These are phyloP conservation scores for Trifolium repens DNA, from an alignment of 306 rosid species.

Conservation along the genomic window DNA sequence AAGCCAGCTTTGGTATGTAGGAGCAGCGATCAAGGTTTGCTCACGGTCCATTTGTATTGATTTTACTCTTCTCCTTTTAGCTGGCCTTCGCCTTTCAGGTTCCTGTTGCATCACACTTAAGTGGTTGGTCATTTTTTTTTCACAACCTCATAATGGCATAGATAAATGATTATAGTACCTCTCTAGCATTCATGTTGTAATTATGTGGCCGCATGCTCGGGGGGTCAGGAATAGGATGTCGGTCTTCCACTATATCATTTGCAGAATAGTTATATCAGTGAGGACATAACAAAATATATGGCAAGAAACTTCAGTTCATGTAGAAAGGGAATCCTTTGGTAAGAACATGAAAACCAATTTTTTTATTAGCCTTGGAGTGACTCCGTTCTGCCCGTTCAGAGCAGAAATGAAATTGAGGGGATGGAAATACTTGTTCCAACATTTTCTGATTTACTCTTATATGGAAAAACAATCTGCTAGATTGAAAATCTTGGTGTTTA, in stretches of 20 bases:
- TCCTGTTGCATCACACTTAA: constrained; percentile 53
- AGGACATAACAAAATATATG: constrained; percentile 16
- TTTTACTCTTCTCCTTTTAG: constrained; percentile 60
- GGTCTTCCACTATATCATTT: constrained; percentile 52
- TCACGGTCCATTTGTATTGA: constrained; percentile 62
- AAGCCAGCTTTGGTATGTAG: constrained; percentile 80
- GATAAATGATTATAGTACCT: constrained; percentile 47
- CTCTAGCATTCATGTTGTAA: constrained; percentile 46
- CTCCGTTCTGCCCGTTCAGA: no score
- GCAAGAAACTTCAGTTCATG: background rate
- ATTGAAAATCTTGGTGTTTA: background rate
- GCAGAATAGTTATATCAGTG: constrained; percentile 37
- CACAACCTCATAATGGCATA: constrained; percentile 8
- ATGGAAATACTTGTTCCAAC: no score
- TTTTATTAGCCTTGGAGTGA: background rate
- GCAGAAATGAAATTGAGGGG: constrained; percentile 14
- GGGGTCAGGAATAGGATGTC: constrained; percentile 40
- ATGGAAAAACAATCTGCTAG: background rate
- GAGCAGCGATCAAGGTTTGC: constrained; percentile 78
- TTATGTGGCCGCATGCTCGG: constrained; percentile 41
- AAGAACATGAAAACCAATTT: background rate
- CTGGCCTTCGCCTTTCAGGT: constrained; percentile 43
- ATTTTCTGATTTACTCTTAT: no score
- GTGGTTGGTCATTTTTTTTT: constrained; percentile 30
- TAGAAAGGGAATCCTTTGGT: background rate